Conservation (phyloP, 1,284 basidiomycete genomes). For the Agaricales sp. region DNA sequence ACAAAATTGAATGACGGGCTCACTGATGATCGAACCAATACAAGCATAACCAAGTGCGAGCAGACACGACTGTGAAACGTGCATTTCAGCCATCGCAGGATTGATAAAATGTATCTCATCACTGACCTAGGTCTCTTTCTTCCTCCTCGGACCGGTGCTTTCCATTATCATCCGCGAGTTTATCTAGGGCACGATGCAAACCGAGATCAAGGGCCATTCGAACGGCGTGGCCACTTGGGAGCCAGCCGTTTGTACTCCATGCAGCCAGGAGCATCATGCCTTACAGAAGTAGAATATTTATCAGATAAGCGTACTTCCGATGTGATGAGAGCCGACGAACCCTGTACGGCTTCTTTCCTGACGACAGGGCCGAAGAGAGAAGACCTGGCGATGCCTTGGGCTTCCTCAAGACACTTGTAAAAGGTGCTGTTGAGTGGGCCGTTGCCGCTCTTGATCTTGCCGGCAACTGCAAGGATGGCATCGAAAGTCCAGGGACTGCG, state of each 20-base stretch:
- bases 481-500: conserved; percentile 91
- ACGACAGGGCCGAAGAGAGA: conserved; percentile 89
- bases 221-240: conserved; percentile 87
- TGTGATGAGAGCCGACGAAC: conserved; percentile 19
- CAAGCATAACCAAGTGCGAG: conserved; percentile 87
- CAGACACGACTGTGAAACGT: conserved; percentile 62
- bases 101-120: conserved; percentile 5
- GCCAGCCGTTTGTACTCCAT: conserved; percentile 92
- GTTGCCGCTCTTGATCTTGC: conserved; percentile 85
- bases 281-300: conserved; percentile 16
- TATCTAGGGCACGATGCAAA: conserved; percentile 82
- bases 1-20: conserved; percentile 19
- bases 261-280: conserved; percentile 87
- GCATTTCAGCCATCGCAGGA: conserved; percentile 10
- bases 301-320: conserved; percentile 8
- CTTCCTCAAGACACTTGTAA: conserved; percentile 86
- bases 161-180: conserved; percentile 66
- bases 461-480: conserved; percentile 82
- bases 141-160: conserved; percentile 71
- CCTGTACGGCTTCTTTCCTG: conserved; percentile 90
- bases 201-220: conserved; percentile 92
- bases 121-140: conserved; percentile 74
- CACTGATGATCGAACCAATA: conserved; percentile 92
- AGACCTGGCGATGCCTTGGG: conserved; percentile 87
- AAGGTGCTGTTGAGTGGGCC: conserved; percentile 77